Evolutionary conservation across 768 basidiomycete species (phyloP).

Genomic region (Leccinellum albellum): DNA sequence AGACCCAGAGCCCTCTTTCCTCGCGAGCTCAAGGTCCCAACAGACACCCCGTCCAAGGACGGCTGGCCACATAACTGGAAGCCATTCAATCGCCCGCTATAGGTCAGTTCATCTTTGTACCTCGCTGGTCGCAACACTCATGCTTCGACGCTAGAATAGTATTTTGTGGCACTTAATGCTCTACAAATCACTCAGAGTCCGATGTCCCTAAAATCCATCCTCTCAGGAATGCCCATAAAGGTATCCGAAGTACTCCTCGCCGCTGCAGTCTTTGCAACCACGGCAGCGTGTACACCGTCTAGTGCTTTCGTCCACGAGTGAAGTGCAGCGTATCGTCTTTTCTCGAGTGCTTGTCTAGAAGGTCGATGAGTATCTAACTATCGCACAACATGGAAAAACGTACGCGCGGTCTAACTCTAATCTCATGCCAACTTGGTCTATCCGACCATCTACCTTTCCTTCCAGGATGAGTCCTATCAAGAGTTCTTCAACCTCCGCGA

Average conservation of each 20-base stretch:
- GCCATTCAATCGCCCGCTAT: constrained; percentile 52
- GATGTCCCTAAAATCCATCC: constrained; percentile 32
- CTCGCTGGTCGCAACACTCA: neutral
- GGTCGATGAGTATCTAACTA: constrained; percentile 1
- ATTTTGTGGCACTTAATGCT: constrained; percentile 3
- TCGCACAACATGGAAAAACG: constrained; percentile 6
- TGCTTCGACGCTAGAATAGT: neutral
- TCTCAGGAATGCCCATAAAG: constrained; percentile 32
- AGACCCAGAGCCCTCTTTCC: constrained; percentile 82
- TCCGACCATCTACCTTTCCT: constrained; percentile 93
- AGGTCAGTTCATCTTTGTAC: constrained; percentile 11
- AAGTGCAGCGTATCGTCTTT: constrained; percentile 78
- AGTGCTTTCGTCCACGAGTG: constrained; percentile 82
- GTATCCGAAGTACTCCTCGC: constrained; percentile 30
- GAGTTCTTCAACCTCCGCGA: constrained; percentile 89
- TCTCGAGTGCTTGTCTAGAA: constrained; percentile 80
- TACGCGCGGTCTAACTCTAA: constrained; percentile 88
- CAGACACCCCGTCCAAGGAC: constrained; percentile 74
- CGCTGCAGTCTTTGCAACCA: constrained; percentile 65
- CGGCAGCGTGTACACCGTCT: constrained; percentile 69
- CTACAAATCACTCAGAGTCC: constrained; percentile 16
- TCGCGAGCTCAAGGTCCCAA: constrained; percentile 79
- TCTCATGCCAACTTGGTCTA: constrained; percentile 94
- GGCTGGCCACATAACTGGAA: constrained; percentile 92
- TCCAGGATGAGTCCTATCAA: constrained; percentile 92